A percentile compares a stretch with the other conserved stretches of the same genome.
Evolutionary conservation across 495 filamentous ascomycete species (phyloP).

Genomic region (Tuber borchii): DNA sequence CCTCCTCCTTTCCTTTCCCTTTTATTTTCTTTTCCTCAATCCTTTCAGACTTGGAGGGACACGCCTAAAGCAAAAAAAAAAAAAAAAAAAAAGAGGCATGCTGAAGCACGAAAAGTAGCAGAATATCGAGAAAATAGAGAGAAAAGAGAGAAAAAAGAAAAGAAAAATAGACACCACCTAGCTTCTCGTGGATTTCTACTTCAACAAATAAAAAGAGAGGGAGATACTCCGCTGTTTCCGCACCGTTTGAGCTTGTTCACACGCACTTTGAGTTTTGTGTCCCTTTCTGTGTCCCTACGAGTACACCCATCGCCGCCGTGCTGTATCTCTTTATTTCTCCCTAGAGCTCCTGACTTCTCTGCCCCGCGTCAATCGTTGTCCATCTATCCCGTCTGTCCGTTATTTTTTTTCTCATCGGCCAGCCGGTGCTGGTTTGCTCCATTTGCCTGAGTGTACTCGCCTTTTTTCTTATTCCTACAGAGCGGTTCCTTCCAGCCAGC

Average conservation of each 20-base stretch:
- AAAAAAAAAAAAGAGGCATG: no score
- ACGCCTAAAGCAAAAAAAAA: no score
- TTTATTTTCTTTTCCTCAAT: constrained; percentile 11
- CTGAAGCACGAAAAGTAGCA: neutral
- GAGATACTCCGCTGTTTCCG: neutral
- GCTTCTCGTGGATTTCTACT: neutral
- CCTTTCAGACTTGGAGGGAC: neutral
- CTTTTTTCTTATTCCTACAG: neutral
- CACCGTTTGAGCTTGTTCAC: neutral
- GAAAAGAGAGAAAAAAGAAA: neutral
- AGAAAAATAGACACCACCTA: neutral
- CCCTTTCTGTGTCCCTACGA: neutral
- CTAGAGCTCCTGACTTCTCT: neutral
- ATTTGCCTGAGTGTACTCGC: neutral
- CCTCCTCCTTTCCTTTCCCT: constrained; percentile 13
- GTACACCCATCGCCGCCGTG: neutral
- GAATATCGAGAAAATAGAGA: neutral
- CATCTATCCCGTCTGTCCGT: neutral
- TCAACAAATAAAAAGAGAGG: neutral
- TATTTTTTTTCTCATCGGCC: neutral
- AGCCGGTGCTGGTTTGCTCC: neutral
- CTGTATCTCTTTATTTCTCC: neutral
- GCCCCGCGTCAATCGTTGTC: neutral
- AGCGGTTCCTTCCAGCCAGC: neutral
- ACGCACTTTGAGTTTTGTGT: neutral